A percentile compares a stretch with the other conserved stretches of the same genome.
These are phyloP conservation scores for Macrophomina tecta DNA, from an alignment of 2,329 filamentous ascomycete genomes.

Conservation along the genomic window DNA sequence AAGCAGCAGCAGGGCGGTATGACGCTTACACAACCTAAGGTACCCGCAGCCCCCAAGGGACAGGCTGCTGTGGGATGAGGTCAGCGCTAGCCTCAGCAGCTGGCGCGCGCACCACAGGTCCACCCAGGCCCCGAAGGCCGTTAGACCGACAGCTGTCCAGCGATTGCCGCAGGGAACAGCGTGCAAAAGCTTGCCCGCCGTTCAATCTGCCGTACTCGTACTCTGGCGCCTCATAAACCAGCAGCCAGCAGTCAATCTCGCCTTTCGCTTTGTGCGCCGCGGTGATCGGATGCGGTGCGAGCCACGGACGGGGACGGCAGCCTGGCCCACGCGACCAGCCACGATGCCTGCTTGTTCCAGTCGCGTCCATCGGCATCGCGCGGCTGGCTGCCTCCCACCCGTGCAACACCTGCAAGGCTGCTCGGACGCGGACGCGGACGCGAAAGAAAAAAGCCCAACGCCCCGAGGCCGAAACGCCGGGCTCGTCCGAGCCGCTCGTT, in stretches of 20 bases:
- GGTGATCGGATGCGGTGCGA: constrained; percentile 5
- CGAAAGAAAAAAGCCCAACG: constrained; percentile 3
- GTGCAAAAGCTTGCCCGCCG: not conserved
- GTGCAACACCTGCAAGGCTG: constrained; percentile 1
- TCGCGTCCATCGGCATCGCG: not conserved
- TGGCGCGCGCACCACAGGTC: not conserved
- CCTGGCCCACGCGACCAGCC: constrained; percentile 7
- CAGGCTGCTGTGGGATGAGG: constrained; percentile 17
- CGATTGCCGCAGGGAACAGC: constrained; percentile 19
- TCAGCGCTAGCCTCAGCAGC: constrained; percentile 18
- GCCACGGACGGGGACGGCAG: not conserved
- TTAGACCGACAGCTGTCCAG: constrained; percentile 7
- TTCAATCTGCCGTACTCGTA: constrained; percentile 18
- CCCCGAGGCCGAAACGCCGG: constrained; percentile 13
- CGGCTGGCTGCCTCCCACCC: not conserved
- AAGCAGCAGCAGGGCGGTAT: not conserved
- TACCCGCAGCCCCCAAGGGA: not conserved
- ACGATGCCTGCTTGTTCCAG: not conserved
- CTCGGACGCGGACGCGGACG: not conserved
- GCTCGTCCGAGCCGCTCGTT: constrained; percentile 4
- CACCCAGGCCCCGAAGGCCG: not conserved
- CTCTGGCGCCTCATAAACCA: not conserved
- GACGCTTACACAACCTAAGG: constrained; percentile 25
- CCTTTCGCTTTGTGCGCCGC: not conserved
- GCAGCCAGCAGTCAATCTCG: not conserved